Percentiles rank a stretch among this genome's conserved stretches.
Conservation (phyloP, 306 rosid genomes). For the Dryas drummondii region DNA sequence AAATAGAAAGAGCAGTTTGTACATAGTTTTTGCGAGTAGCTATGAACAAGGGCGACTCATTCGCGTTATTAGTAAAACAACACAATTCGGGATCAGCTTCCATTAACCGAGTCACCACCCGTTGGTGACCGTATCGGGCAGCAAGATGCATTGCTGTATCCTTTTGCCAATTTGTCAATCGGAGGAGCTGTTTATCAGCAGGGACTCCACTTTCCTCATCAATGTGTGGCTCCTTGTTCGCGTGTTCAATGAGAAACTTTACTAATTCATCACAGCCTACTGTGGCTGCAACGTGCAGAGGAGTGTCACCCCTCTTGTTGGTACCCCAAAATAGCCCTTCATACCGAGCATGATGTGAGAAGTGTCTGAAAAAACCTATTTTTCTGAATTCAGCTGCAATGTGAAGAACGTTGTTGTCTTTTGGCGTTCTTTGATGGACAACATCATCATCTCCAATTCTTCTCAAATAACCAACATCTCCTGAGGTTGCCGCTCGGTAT, state of each 20-base stretch:
- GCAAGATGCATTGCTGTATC: constrained; percentile 26
- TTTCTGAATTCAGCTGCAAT: neutral
- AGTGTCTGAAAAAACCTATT: neutral
- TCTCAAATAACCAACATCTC: neutral
- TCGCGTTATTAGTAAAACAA: neutral
- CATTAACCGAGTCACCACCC: neutral
- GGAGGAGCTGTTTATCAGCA: neutral
- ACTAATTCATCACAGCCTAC: neutral
- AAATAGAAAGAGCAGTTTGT: neutral
- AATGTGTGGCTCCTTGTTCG: neutral
- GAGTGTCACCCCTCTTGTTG: constrained; percentile 21
- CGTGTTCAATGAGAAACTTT: neutral
- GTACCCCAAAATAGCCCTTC: too few species aligned
- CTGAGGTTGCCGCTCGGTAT: neutral
- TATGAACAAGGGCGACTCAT: constrained; percentile 17
- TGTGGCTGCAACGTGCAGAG: constrained; percentile 4
- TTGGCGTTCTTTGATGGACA: neutral
- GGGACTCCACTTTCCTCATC: neutral
- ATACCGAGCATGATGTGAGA: neutral
- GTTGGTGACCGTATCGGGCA: neutral
- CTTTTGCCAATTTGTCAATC: neutral
- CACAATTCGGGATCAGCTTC: constrained; percentile 11
- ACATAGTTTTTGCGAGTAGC: neutral
- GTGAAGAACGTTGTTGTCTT: neutral
- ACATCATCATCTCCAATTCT: neutral